These are phyloP conservation scores for Plasmodium ovale DNA, from an alignment of 169 alveolate species.

Conservation along the genomic window DNA sequence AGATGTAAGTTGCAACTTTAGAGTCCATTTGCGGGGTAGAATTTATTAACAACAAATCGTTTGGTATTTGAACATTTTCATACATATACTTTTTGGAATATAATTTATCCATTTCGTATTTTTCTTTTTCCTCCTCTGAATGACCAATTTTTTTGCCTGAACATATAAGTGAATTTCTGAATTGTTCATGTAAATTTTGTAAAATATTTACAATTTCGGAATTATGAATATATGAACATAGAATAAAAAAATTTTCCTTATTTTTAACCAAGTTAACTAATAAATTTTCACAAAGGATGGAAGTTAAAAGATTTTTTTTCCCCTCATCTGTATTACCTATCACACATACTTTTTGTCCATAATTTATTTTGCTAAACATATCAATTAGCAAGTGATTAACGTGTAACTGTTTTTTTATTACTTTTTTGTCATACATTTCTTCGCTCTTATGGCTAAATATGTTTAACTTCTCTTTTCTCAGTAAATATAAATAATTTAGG, in stretches of 20 bases:
- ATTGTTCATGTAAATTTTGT: constrained; percentile 21
- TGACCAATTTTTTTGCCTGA: neutral
- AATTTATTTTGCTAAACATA: constrained; percentile 31
- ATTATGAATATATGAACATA: constrained; percentile 45
- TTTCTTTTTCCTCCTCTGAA: neutral
- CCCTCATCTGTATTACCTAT: constrained; percentile 18
- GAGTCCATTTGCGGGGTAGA: constrained; percentile 21
- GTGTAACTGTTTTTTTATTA: constrained; percentile 29
- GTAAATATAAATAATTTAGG: constrained; percentile 8
- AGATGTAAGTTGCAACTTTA: constrained; percentile 15
- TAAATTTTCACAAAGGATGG: constrained; percentile 48
- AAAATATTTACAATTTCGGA: constrained; percentile 12
- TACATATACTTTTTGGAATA: constrained; percentile 49
- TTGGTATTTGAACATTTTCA: constrained; percentile 36
- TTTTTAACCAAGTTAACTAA: constrained; percentile 29
- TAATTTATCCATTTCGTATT: neutral
- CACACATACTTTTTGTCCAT: constrained; percentile 53
- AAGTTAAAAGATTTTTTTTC: constrained; percentile 5
- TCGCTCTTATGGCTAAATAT: constrained; percentile 11
- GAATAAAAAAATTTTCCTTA: constrained; percentile 57
- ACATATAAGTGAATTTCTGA: constrained; percentile 7
- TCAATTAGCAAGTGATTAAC: constrained; percentile 19
- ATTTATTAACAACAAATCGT: constrained; percentile 44
- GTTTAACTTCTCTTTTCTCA: constrained; percentile 3
- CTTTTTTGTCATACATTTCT: constrained; percentile 13